Evolutionary conservation across 129 eudicot species (phyloP).

Genomic region (Saposhnikovia divaricata): DNA sequence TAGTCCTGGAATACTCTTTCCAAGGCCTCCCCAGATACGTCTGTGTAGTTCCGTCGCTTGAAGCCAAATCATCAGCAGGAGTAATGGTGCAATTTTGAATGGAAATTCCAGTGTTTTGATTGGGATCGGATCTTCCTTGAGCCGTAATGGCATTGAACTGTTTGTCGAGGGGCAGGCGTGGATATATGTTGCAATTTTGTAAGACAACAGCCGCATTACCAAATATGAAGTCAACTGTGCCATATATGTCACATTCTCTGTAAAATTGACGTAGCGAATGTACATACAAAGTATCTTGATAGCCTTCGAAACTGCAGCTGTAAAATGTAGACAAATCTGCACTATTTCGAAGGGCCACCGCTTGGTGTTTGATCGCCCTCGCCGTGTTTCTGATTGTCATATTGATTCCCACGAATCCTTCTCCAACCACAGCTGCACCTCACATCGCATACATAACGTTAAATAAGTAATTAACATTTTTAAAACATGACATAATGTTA

Average conservation of each 20-base stretch:
- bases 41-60: conserved; percentile 1
- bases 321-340: conserved; percentile 5
- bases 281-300: background rate
- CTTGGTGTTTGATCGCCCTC: conserved; percentile 1
- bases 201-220: conserved; percentile 4
- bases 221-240: conserved; percentile 2
- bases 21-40: conserved; percentile 8
- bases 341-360: background rate
- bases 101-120: conserved; percentile 5
- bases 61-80: background rate
- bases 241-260: conserved; percentile 6
- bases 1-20: background rate
- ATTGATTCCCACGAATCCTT: conserved; percentile 8
- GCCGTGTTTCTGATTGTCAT: conserved; percentile 7
- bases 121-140: background rate
- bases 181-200: background rate
- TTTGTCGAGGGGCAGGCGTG: background rate
- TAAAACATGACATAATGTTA: background rate
- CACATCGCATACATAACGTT: background rate
- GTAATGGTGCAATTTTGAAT: conserved; percentile 3
- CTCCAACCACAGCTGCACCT: background rate
- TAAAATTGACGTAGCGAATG: conserved; percentile 2
- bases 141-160: conserved; percentile 1
- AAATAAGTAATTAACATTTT: background rate
- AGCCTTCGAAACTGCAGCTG: conserved; percentile 5